Conservation (phyloP, 352 stramenopile species). For the Globisporangium echinulatum region DNA sequence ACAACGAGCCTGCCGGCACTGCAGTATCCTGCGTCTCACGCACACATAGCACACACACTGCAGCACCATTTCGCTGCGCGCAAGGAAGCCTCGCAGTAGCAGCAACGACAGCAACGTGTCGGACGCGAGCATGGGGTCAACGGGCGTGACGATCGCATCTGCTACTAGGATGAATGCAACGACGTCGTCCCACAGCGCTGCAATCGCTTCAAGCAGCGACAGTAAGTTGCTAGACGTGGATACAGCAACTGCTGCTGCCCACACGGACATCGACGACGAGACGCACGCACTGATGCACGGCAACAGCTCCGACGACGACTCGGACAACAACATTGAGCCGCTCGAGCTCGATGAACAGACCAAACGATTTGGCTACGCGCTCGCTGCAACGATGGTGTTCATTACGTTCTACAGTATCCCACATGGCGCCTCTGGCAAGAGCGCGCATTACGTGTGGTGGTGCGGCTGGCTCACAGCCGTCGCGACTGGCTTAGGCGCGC, state of each 20-base stretch:
- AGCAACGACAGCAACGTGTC: constrained; percentile 1
- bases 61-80: constrained; percentile 14
- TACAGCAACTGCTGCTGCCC: not conserved
- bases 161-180: not conserved
- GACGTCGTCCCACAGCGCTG: constrained; percentile 1
- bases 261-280: constrained; percentile 6
- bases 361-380: constrained; percentile 33
- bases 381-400: constrained; percentile 43
- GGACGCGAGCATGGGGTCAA: constrained; percentile 4
- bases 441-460: constrained; percentile 92
- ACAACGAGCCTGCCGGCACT: not conserved
- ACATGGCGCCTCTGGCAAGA: constrained; percentile 37
- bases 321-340: constrained; percentile 5
- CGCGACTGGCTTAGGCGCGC: constrained; percentile 91
- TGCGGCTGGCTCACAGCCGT: constrained; percentile 97
- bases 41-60: not conserved
- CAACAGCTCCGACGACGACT: not conserved
- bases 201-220: not conserved
- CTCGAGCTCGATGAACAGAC: constrained; percentile 18
- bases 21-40: not conserved
- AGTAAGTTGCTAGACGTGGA: no score
- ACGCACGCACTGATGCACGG: constrained; percentile 11
- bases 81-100: constrained; percentile 1
- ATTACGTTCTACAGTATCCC: constrained; percentile 66
- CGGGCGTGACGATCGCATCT: constrained; percentile 11